These are phyloP conservation scores for Clitopilus hobsonii DNA, from an alignment of 768 basidiomycete genomes.

Conservation along the genomic window DNA sequence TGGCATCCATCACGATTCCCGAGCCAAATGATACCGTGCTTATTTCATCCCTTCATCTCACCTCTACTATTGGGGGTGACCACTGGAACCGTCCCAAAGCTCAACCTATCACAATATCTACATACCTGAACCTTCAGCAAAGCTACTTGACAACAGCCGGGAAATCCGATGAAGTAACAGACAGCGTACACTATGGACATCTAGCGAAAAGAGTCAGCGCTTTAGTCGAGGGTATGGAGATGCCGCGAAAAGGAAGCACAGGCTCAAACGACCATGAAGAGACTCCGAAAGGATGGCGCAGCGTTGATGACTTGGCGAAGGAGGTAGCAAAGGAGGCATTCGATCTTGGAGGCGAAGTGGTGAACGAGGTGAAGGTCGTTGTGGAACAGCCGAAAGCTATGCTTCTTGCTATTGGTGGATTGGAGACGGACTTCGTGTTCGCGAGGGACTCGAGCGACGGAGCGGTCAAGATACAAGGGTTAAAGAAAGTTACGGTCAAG, in stretches of 20 bases:
- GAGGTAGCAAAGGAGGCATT: conserved; percentile 34
- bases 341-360: conserved; percentile 28
- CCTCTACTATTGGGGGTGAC: conserved; percentile 40
- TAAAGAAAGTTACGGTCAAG: conserved; percentile 32
- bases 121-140: conserved; percentile 41
- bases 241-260: conserved; percentile 20
- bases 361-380: conserved; percentile 35
- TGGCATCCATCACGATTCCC: background rate
- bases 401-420: conserved; percentile 38
- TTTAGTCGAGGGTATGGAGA: conserved; percentile 17
- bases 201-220: conserved; percentile 45
- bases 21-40: conserved; percentile 37
- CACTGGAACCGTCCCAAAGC: conserved; percentile 43
- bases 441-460: conserved; percentile 1
- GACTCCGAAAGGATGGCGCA: background rate
- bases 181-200: conserved; percentile 64
- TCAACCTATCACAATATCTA: conserved; percentile 49
- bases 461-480: background rate
- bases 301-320: conserved; percentile 25
- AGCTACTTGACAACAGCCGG: conserved; percentile 41
- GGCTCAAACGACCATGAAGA: no score
- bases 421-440: conserved; percentile 34
- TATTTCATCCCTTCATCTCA: conserved; percentile 34
- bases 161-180: conserved; percentile 42
- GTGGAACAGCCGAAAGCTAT: conserved; percentile 43